phyloP scores from a whole-genome alignment of 441 rosid genomes.

The Euphorbia celastroides region DNA sequence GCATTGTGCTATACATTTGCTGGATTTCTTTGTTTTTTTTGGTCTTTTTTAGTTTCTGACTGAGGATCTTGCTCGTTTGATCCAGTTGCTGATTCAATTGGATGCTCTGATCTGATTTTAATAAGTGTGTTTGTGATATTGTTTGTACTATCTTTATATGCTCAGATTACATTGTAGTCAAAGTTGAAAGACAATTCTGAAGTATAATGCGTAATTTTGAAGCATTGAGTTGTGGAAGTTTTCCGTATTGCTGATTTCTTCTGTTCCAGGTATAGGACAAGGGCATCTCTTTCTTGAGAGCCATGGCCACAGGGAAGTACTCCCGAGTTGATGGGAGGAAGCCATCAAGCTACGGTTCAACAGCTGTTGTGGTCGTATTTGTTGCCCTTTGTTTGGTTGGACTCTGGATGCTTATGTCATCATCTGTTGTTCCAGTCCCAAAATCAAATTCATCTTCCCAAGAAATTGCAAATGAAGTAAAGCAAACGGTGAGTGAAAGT shows the following conservation, averaged over 20 bases:
- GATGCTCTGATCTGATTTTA: constrained; percentile 12
- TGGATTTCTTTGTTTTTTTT: neutral
- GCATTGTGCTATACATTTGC: neutral
- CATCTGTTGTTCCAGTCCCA: constrained; percentile 55
- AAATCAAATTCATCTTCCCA: constrained; percentile 33
- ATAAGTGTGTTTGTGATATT: neutral
- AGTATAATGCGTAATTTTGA: neutral
- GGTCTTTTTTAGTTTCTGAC: neutral
- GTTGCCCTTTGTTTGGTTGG: constrained; percentile 86
- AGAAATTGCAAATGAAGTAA: constrained; percentile 44
- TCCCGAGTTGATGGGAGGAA: constrained; percentile 69
- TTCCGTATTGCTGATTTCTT: constrained; percentile 11
- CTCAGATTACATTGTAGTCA: neutral
- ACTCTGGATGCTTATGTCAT: constrained; percentile 91
- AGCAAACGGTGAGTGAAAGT: constrained; percentile 40
- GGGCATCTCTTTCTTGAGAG: constrained; percentile 2
- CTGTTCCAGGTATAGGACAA: constrained; percentile 24
- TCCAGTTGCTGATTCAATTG: neutral
- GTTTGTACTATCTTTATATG: neutral
- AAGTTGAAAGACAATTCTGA: neutral
- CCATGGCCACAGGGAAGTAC: constrained; percentile 75
- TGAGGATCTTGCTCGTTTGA: neutral
- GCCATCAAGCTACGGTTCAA: constrained; percentile 67
- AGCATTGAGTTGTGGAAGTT: neutral
- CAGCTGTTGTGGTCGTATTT: constrained; percentile 61